phyloP scores from a whole-genome alignment of 768 basidiomycete species.

The Lentinula raphanica region DNA sequence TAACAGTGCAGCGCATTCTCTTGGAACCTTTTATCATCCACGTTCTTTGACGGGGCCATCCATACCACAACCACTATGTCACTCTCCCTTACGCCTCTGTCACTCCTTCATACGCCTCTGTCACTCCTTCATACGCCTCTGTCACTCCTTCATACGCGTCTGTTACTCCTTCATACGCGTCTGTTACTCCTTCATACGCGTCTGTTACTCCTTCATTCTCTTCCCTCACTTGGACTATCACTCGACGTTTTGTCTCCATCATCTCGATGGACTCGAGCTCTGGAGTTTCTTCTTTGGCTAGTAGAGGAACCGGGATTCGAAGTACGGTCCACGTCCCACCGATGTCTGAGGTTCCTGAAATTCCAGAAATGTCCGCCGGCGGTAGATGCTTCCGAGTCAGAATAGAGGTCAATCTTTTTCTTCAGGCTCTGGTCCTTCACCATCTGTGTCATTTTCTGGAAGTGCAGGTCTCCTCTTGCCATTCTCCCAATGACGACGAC shows the following conservation, averaged over 20 bases:
- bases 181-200: too few species aligned
- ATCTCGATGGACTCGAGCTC: constrained; percentile 45
- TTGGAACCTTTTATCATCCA: neutral
- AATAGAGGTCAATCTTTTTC: neutral
- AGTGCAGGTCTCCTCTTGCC: constrained; percentile 42
- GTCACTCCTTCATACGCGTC: too few species aligned
- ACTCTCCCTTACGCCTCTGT: constrained; percentile 35
- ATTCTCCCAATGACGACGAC: constrained; percentile 69
- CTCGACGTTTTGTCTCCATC: constrained; percentile 40
- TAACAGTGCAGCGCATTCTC: constrained; percentile 70
- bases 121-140: too few species aligned
- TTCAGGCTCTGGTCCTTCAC: constrained; percentile 5
- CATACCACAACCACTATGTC: constrained; percentile 55
- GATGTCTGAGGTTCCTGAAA: constrained; percentile 63
- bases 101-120: too few species aligned
- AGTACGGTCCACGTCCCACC: constrained; percentile 79
- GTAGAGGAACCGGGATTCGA: constrained; percentile 48
- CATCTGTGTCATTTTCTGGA: constrained; percentile 39
- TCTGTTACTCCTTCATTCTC: constrained; percentile 39
- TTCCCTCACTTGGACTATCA: neutral
- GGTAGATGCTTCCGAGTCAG: constrained; percentile 21
- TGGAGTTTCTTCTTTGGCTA: constrained; percentile 36
- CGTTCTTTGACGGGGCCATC: constrained; percentile 62
- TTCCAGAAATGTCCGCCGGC: constrained; percentile 29
- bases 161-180: too few species aligned